Percentiles rank a stretch among this genome's conserved stretches.
These are phyloP conservation scores for Talaromyces liani DNA, from an alignment of 495 filamentous ascomycete species.

Conservation along the genomic window DNA sequence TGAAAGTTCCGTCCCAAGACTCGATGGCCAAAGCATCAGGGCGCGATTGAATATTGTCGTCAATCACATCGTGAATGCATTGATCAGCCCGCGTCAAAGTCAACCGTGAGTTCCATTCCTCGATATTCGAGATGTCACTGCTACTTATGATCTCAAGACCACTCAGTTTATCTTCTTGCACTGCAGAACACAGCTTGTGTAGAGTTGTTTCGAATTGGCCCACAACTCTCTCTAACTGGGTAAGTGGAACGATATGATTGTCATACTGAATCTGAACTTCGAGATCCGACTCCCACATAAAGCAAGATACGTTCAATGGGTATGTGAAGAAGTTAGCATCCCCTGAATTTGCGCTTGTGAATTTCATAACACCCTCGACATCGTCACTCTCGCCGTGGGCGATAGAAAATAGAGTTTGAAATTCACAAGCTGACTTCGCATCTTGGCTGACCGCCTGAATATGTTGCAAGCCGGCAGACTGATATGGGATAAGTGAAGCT, in stretches of 20 bases:
- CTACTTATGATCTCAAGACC: constrained; percentile 7
- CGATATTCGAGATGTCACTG: constrained; percentile 10
- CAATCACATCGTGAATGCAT: constrained; percentile 14
- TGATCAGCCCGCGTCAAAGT: constrained; percentile 4
- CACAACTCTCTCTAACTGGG: constrained; percentile 24
- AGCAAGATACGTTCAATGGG: constrained; percentile 48
- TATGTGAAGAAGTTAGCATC: constrained; percentile 48
- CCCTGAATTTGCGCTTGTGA: constrained; percentile 21
- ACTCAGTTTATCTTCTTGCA: constrained; percentile 3
- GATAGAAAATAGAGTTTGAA: constrained; percentile 44
- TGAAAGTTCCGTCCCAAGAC: constrained; percentile 31
- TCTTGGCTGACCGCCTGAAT: constrained; percentile 48
- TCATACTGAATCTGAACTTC: constrained; percentile 48
- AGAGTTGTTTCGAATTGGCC: constrained; percentile 18
- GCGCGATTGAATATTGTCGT: constrained; percentile 9
- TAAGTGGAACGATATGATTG: constrained; percentile 20
- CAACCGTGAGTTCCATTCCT: constrained; percentile 13
- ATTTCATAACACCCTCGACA: constrained; percentile 3
- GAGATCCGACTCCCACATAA: constrained; percentile 35
- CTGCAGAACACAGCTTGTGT: constrained; percentile 6
- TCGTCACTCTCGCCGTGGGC: constrained; percentile 11
- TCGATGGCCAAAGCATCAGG: constrained; percentile 18
- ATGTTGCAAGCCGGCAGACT: constrained; percentile 52
- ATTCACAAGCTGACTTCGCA: constrained; percentile 47
- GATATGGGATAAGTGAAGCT: constrained; percentile 40